Conservation (phyloP, 305 asterid genomes). For the Fraxinus albicans region DNA sequence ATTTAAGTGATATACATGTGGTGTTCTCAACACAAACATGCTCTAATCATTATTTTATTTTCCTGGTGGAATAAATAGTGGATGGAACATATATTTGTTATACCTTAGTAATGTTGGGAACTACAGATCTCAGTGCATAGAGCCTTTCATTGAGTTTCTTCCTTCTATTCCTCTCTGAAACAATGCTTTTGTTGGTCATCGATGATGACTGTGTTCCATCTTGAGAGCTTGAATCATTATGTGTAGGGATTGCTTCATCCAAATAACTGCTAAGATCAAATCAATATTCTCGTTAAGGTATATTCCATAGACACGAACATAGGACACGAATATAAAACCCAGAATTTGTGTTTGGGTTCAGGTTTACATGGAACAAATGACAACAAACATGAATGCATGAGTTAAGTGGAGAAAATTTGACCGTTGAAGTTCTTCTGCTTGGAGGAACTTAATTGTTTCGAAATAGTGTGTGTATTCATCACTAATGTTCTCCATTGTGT, state of each 20-base stretch:
- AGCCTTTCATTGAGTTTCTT: conserved; percentile 50
- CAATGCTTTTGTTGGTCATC: conserved; percentile 38
- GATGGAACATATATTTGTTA: no score
- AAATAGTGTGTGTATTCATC: conserved; percentile 33
- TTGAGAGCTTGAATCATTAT: conserved; percentile 48
- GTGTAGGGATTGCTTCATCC: conserved; percentile 34
- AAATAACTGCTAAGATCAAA: conserved; percentile 24
- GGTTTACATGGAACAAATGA: neutral
- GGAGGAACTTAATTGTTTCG: conserved; percentile 33
- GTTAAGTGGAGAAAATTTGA: neutral
- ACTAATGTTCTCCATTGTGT: conserved; percentile 34
- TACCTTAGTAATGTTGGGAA: no score
- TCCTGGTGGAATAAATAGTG: no score
- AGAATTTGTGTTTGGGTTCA: neutral
- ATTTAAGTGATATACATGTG: no score
- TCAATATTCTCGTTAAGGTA: neutral
- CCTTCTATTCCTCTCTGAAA: conserved; percentile 48
- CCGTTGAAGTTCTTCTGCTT: conserved; percentile 33
- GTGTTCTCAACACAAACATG: no score
- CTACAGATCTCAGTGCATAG: conserved; percentile 25
- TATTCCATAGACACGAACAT: neutral
- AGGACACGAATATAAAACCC: neutral
- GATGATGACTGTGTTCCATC: conserved; percentile 40
- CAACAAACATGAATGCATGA: neutral
- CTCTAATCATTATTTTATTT: no score